Percentiles rank a stretch among this genome's conserved stretches.
phyloP scores from a whole-genome alignment of 1,284 basidiomycete genomes.

The Trichosporon inkin region DNA sequence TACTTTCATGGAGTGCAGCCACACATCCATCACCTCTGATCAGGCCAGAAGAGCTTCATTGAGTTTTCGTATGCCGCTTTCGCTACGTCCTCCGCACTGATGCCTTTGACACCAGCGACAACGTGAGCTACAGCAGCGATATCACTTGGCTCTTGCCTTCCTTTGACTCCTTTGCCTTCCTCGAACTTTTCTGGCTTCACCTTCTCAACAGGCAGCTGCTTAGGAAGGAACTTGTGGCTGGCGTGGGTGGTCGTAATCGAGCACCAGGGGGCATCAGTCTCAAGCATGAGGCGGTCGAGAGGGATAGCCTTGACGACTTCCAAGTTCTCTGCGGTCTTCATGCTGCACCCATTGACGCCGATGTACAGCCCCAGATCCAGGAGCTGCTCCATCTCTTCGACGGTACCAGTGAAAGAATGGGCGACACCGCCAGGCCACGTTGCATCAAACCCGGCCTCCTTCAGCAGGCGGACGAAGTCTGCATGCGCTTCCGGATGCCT shows the following conservation, averaged over 20 bases:
- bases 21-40: slow-evolving; percentile 16
- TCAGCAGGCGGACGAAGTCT: slow-evolving; percentile 58
- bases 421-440: slow-evolving; percentile 72
- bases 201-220: slow-evolving; percentile 56
- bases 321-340: slow-evolving; percentile 74
- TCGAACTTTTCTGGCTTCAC: slow-evolving; percentile 66
- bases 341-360: slow-evolving; percentile 74
- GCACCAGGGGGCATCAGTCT: slow-evolving; percentile 86
- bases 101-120: slow-evolving; percentile 59
- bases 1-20: neutral
- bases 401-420: slow-evolving; percentile 77
- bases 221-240: slow-evolving; percentile 59
- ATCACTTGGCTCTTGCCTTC: slow-evolving; percentile 69
- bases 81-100: slow-evolving; percentile 60
- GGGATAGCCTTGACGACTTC: slow-evolving; percentile 61
- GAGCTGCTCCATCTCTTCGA: slow-evolving; percentile 64
- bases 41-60: slow-evolving; percentile 57
- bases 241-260: slow-evolving; percentile 72
- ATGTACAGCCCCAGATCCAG: slow-evolving; percentile 69
- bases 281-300: slow-evolving; percentile 66
- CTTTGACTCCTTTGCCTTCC: slow-evolving; percentile 66
- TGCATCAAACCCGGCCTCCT: slow-evolving; percentile 31
- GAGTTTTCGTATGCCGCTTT: slow-evolving; percentile 66
- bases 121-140: slow-evolving; percentile 75
- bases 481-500: slow-evolving; percentile 70